Evolutionary conservation across 306 rosid genomes (phyloP), one percentile per base, ranked within the genome.

Genomic region (Oxytropis ochrocephala): DNA sequence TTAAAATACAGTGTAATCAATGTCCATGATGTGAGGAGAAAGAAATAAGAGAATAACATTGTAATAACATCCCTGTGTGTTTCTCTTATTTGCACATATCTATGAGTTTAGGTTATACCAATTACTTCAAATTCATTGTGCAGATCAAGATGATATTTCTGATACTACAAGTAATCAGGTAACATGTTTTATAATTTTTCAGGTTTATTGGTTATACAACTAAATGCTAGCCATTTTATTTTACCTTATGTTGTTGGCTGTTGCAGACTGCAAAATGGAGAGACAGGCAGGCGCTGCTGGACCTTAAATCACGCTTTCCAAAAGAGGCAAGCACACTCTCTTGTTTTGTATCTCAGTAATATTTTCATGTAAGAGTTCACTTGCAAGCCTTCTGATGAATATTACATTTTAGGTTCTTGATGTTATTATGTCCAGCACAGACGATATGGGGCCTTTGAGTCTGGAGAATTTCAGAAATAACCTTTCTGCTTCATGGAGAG

Each of bases 401-500:
- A 35, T 59, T 71, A 58, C 72, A 53, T 80, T 55, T 70, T 80
- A 95, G 99, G 92, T 86, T 54, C 82, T 95, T 55, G 95, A 91
- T 74, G 85, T 89, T 71, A 87, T 95, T 67, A 67, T 78, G 46
- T 83, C 96, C 59, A 79, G 89, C 76, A 85, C 95, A 71, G 81
- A 74, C 80, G 96, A 91, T 71, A 64, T 73, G 81, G 99, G 99
- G 51, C 92, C 96, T 70, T 74, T 89, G 78, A 87, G 92, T 83
- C 92, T 95, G 50, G 92, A 91, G 70, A 76, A 67, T 70, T 91
- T 91, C 67, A 84, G 85, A 54, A 85, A 77, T 43, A 91, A 89
- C 64, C 69, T 91, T 72, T 91, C 95, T 32, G 89, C 87, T 68
- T 95, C 99, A 10, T 91, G 96, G 99, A 85, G 80, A 77, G 70